Base-by-base conservation (phyloP, 164 flowering plant species). In the Paratinospora sagittata region DNA sequence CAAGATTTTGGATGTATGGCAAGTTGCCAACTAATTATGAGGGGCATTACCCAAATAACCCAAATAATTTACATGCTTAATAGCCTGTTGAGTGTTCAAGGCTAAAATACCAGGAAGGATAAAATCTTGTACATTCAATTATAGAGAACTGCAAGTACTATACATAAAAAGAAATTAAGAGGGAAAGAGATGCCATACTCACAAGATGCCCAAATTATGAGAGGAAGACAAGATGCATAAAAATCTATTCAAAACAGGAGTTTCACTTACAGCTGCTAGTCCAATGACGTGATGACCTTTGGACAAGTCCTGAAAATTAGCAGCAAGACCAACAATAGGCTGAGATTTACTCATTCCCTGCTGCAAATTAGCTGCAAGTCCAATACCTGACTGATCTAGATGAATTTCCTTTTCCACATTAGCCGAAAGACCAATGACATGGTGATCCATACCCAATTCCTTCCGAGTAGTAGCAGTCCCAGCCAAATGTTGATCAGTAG, bases 211-310 rank as follows among this genome's bases (percentile, higher is more conserved):
- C n/a, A 8, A 23, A 23, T 37, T 23, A 33, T 65, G 52, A 33
- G 45, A 66, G 60, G 21, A 17, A 52, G 39, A 39, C 24, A 66
- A 39, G 55, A 21, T 65, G 14, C 3, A 27, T 34, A 36, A 64
- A 55, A 21, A 65, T 34, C 14, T 24, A 49, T 16, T 23, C 47
- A 21, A 43, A 45, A 67, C 12, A 63, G 23, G 30, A 41, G 27
- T 41, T 34, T 16, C 47, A 71, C 85, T 74, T 76, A 79, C 81
- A 45, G 68, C 77, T 39, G 72, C 61, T 27, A 73, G 63, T 61
- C 70, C 76, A 70, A 36, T 36, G 47, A 57, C 61, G 34, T 74
- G 77, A 41, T 66, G 81, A 36, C 27, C 66, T 70, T 70, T 26
- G 61, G 78, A 43, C 11, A 49, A 3, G 58, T 63, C 75, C 58